These are phyloP conservation scores for Melaleuca quinquenervia DNA, from an alignment of 345 rosid genomes.

Conservation along the genomic window DNA sequence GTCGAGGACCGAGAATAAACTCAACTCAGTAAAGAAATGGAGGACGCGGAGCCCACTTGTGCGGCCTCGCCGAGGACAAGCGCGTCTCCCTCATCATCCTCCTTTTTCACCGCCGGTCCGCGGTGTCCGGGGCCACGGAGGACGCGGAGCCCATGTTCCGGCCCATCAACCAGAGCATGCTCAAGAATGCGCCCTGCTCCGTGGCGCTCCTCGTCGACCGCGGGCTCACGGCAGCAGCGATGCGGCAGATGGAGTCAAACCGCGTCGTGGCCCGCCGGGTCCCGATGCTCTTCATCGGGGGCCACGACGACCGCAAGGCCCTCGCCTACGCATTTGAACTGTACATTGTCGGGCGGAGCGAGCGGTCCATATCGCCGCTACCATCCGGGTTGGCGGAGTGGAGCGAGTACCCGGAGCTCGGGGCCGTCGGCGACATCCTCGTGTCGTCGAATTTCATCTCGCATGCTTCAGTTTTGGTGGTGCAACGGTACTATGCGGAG, in stretches of 20 bases:
- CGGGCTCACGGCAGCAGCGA: conserved; percentile 4
- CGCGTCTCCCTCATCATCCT: conserved; percentile 32
- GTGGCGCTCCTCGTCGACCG: conserved; percentile 21
- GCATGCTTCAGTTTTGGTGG: conserved; percentile 22
- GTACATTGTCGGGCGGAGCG: conserved; percentile 23
- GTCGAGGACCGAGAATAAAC: too few relatives aligned
- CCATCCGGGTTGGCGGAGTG: conserved; percentile 17
- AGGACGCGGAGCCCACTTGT: too few relatives aligned
- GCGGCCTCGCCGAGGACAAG: not conserved
- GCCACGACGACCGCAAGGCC: conserved; percentile 36
- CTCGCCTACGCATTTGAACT: conserved; percentile 7
- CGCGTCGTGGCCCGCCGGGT: not conserved
- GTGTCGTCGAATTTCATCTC: conserved; percentile 4
- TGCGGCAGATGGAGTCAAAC: not conserved
- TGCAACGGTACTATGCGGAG: conserved; percentile 11
- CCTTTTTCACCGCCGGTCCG: conserved; percentile 28
- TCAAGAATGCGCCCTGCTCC: conserved; percentile 16
- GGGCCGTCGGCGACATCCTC: conserved; percentile 18
- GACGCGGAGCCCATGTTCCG: conserved; percentile 5
- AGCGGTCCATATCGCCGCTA: conserved; percentile 11
- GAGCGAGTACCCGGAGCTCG: conserved; percentile 27
- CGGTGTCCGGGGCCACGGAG: conserved; percentile 4
- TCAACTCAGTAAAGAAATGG: too few relatives aligned
- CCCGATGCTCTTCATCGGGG: conserved; percentile 20
- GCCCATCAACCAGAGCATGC: conserved; percentile 9